Conservation (phyloP, 1,139 yeast genomes). For the Debaryomyces subglobosus region DNA sequence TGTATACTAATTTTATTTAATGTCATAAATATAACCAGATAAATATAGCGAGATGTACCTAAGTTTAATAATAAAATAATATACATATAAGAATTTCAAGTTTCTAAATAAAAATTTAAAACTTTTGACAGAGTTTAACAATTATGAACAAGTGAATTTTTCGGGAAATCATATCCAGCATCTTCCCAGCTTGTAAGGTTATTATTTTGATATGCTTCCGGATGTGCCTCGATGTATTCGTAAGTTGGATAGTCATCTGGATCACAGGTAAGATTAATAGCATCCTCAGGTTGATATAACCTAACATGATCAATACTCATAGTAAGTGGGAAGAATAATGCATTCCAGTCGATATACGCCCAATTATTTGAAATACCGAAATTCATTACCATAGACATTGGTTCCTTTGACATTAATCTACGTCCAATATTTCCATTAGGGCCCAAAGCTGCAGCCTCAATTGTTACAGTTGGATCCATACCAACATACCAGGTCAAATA, state of each 20-base stretch:
- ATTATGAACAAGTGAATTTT: slow-evolving; percentile 28
- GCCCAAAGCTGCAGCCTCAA: slow-evolving; percentile 64
- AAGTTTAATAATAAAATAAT: no score
- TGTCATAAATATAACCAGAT: no score
- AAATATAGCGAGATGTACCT: no score
- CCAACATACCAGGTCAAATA: slow-evolving; percentile 86
- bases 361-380: slow-evolving; percentile 80
- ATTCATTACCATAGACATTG: slow-evolving; percentile 80
- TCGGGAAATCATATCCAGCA: slow-evolving; percentile 71
- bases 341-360: slow-evolving; percentile 82
- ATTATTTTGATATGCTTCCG: slow-evolving; percentile 60
- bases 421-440: slow-evolving; percentile 84
- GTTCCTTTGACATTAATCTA: slow-evolving; percentile 78
- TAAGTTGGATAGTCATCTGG: slow-evolving; percentile 73
- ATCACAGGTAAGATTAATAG: slow-evolving; percentile 65
- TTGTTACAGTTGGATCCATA: slow-evolving; percentile 62
- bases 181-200: slow-evolving; percentile 67
- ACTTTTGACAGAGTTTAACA: no score
- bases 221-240: slow-evolving; percentile 69
- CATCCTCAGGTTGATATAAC: slow-evolving; percentile 68
- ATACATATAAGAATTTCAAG: no score
- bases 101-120: no score
- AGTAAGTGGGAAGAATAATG: slow-evolving; percentile 66
- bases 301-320: slow-evolving; percentile 77
- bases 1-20: no score